Evolutionary conservation across 768 basidiomycete species (phyloP), one percentile per base, ranked within the genome.

Genomic region (Termitomyces sp.): DNA sequence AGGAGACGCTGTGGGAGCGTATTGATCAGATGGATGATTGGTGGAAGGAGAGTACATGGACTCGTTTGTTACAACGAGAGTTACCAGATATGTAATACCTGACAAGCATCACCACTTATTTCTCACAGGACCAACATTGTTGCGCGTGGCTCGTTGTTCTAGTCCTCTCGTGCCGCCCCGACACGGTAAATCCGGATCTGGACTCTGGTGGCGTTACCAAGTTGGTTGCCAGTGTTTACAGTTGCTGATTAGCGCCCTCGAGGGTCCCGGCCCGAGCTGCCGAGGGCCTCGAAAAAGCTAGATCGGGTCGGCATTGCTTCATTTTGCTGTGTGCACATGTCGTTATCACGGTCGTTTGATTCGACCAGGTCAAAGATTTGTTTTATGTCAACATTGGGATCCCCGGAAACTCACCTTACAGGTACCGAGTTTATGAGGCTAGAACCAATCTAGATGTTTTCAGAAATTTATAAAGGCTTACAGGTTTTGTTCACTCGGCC

Each of bases 31-130:
- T 93, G 87, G 84, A 89, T 19, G 91, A 92, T 40, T 92, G 90
- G 92, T 95, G 94, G 93, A 92, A 84, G 66, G 91, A 94, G 65
- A 90, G 84, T 59, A 95, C 92, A 49, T 96, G 92, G 92, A 84
- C 77, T 38, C 76, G 93, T 58, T 72, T 95, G 54, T 83, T 92
- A 64, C 85, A 87, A 61, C 78, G 93, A 67, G 92, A 95, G 70
- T 71, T 95, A 54, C 92, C 92, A n/a, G 93, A 95, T 72, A 57
- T 78, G 56, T 82, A 72, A 38, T 38, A n/a, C 11, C 27, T n/a
- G 40, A 35, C 19, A n/a, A 37, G 11, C 3, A 44, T 19, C 47
- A 46, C 23, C 9, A 43, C 14, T 35, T 7, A 29, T 29, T 29
- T 29, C 29, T 52, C 11, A 2, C 11, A 9, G 16, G 23, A 25